Percentiles rank a stretch among this genome's conserved stretches.
These are phyloP conservation scores for Nematodospora valgi DNA, from an alignment of 805 yeast species.

Conservation along the genomic window DNA sequence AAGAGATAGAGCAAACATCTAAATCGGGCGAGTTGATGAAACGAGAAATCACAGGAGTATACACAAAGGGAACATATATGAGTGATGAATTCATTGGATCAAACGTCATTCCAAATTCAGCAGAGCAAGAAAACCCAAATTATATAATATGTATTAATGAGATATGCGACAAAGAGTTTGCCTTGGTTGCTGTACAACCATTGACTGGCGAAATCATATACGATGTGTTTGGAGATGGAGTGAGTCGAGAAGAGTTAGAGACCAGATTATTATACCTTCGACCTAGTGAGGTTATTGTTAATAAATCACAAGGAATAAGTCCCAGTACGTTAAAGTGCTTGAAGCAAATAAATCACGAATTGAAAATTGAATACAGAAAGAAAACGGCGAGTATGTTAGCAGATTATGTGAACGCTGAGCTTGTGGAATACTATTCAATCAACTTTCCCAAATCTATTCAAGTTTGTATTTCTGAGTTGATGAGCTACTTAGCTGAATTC, in stretches of 20 bases:
- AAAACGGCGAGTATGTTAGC: constrained; percentile 1
- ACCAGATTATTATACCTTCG: constrained; percentile 70
- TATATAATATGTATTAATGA: constrained; percentile 46
- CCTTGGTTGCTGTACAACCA: constrained; percentile 64
- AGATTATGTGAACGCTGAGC: constrained; percentile 10
- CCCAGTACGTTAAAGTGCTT: constrained; percentile 7
- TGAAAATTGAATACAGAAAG: constrained; percentile 9
- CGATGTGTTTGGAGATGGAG: constrained; percentile 66
- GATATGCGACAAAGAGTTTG: constrained; percentile 18
- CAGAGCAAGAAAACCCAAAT: constrained; percentile 27
- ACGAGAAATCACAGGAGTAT: constrained; percentile 65
- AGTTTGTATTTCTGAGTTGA: constrained; percentile 43
- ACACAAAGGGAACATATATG: constrained; percentile 81
- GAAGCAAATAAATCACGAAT: constrained; percentile 10
- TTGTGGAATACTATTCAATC: constrained; percentile 22
- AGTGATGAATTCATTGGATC: constrained; percentile 46
- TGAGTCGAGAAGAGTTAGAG: constrained; percentile 58
- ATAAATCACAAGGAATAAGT: constrained; percentile 28
- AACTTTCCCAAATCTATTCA: constrained; percentile 21
- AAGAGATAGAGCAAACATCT: constrained; percentile 47
- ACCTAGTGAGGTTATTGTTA: constrained; percentile 69
- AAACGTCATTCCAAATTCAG: constrained; percentile 18
- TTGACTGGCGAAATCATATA: constrained; percentile 71
- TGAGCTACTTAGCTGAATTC: constrained; percentile 60
- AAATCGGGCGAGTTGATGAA: constrained; percentile 50